Conservation (phyloP, 1,284 basidiomycete genomes). For the Austroboletus rostrupii region DNA sequence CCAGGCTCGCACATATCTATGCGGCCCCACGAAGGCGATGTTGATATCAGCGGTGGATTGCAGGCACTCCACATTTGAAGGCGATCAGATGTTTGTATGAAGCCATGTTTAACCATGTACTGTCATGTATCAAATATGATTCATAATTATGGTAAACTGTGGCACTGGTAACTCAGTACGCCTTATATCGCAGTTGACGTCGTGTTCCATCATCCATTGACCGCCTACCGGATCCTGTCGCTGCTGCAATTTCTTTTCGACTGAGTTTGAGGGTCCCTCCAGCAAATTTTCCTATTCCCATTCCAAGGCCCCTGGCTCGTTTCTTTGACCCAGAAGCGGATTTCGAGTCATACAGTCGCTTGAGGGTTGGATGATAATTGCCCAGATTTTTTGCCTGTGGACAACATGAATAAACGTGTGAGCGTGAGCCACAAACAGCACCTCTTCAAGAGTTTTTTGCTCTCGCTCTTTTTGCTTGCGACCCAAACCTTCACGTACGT, state of each 20-base stretch:
- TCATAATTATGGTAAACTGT: neutral
- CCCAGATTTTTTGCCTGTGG: constrained; percentile 70
- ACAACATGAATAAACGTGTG: constrained; percentile 5
- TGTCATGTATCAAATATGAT: constrained; percentile 6
- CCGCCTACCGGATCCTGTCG: constrained; percentile 30
- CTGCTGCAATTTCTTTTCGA: constrained; percentile 51
- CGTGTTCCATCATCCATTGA: constrained; percentile 10
- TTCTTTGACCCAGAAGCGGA: constrained; percentile 36
- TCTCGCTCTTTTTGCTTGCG: constrained; percentile 57
- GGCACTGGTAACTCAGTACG: neutral
- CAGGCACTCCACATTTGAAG: constrained; percentile 24
- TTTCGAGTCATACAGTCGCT: constrained; percentile 54
- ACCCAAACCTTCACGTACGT: constrained; percentile 62
- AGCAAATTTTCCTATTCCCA: constrained; percentile 75
- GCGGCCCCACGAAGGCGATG: constrained; percentile 18
- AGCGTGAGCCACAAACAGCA: constrained; percentile 24
- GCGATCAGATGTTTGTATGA: constrained; percentile 10
- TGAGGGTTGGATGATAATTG: constrained; percentile 75
- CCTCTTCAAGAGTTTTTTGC: constrained; percentile 60
- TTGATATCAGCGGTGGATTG: constrained; percentile 21
- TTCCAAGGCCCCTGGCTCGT: constrained; percentile 59
- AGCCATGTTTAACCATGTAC: constrained; percentile 1
- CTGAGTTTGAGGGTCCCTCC: constrained; percentile 64
- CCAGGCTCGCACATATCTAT: constrained; percentile 15
- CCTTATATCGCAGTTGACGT: constrained; percentile 12